A percentile compares a stretch with the other conserved stretches of the same genome.
phyloP scores from a whole-genome alignment of 768 basidiomycete genomes.

The Pluteus cervinus region DNA sequence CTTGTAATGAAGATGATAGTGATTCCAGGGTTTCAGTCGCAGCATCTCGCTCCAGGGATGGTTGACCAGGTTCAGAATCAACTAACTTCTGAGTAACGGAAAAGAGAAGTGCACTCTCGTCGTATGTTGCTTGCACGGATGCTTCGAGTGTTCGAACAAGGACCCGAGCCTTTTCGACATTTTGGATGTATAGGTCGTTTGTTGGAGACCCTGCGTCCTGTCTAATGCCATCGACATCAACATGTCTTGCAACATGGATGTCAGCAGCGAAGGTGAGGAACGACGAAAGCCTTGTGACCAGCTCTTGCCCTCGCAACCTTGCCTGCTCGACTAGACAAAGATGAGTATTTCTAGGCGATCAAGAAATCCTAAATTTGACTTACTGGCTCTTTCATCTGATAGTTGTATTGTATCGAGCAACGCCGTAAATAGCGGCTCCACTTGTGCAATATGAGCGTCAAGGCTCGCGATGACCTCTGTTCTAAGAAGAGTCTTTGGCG shows the following conservation, averaged over 20 bases:
- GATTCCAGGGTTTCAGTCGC: slow-evolving; percentile 43
- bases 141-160: slow-evolving; percentile 69
- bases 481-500: slow-evolving; percentile 42
- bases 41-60: slow-evolving; percentile 24
- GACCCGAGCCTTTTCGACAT: slow-evolving; percentile 62
- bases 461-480: slow-evolving; percentile 51
- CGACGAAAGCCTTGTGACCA: slow-evolving; percentile 49
- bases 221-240: slow-evolving; percentile 76
- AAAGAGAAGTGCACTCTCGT: slow-evolving; percentile 59
- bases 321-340: slow-evolving; percentile 33
- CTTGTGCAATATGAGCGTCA: slow-evolving; percentile 34
- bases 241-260: slow-evolving; percentile 72
- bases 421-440: slow-evolving; percentile 45
- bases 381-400: slow-evolving; percentile 31
- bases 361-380: slow-evolving; percentile 9
- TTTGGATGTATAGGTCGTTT: slow-evolving; percentile 51
- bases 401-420: slow-evolving; percentile 28
- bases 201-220: slow-evolving; percentile 38
- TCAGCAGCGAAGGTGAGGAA: slow-evolving; percentile 59
- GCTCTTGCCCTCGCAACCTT: slow-evolving; percentile 37
- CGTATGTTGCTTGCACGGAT: slow-evolving; percentile 66
- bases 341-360: slow-evolving; percentile 1
- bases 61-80: slow-evolving; percentile 25
- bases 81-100: slow-evolving; percentile 50
- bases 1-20: slow-evolving; percentile 43